A percentile compares a stretch with the other conserved stretches of the same genome.
Conservation (phyloP, 2,329 filamentous ascomycete species). For the Exophiala spinifera region DNA sequence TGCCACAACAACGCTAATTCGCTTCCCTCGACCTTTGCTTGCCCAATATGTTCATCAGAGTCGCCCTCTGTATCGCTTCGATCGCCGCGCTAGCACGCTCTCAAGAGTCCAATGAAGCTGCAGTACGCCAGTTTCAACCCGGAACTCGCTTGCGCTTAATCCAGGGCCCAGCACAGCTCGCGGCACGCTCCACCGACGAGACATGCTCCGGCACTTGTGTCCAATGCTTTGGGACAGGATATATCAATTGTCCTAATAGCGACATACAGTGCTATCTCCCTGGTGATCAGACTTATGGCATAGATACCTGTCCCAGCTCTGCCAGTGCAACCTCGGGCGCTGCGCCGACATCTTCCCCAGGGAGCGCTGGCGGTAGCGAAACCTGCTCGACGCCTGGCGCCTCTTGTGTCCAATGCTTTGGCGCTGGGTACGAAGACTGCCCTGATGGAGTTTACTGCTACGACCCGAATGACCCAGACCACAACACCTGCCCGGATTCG, state of each 20-base stretch:
- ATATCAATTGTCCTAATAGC: neutral
- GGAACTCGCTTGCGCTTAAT: no score
- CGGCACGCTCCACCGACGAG: no score
- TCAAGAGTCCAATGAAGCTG: no score
- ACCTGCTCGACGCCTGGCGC: neutral
- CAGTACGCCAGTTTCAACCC: no score
- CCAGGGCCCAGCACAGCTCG: no score
- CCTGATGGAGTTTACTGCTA: conserved; percentile 1
- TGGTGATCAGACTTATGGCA: neutral
- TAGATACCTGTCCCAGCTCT: neutral
- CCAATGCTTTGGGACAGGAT: conserved; percentile 3
- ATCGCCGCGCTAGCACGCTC: no score
- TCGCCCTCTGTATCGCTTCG: no score
- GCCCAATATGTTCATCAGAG: no score
- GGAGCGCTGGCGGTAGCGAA: neutral
- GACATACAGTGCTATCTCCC: neutral
- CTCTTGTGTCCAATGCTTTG: neutral
- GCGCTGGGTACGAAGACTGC: neutral
- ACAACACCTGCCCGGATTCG: conserved; percentile 1
- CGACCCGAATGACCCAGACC: conserved; percentile 1
- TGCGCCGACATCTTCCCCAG: neutral
- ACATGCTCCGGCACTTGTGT: neutral
- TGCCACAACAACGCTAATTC: no score
- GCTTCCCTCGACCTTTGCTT: no score
- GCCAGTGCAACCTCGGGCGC: neutral